A percentile compares a stretch with the other conserved stretches of the same genome.
phyloP scores from a whole-genome alignment of 2,329 filamentous ascomycete species.

The Mollisiaceae sp. region DNA sequence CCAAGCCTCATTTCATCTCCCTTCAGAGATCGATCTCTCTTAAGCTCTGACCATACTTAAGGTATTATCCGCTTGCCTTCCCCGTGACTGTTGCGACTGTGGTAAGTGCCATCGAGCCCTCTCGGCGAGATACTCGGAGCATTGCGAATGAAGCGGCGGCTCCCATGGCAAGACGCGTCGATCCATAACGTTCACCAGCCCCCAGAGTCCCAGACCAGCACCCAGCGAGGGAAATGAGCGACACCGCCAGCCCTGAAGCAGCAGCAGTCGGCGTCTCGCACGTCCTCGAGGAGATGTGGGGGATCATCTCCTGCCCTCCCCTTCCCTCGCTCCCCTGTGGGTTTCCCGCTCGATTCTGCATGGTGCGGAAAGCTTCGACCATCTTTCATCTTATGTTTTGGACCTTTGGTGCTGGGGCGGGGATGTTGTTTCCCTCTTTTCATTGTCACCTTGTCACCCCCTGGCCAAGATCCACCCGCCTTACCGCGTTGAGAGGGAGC shows the following conservation, averaged over 20 bases:
- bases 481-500: neutral
- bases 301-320: slow-evolving; percentile 1
- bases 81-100: slow-evolving; percentile 1
- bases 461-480: neutral
- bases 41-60: neutral
- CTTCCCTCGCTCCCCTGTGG: neutral
- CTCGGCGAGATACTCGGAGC: slow-evolving; percentile 9
- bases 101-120: neutral
- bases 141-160: neutral
- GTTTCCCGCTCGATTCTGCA: neutral
- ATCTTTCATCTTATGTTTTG: slow-evolving; percentile 4
- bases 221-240: slow-evolving; percentile 2
- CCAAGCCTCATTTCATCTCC: slow-evolving; percentile 10
- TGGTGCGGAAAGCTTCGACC: slow-evolving; percentile 1
- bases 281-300: neutral
- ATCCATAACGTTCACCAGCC: slow-evolving; percentile 3
- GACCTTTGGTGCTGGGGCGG: no score
- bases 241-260: neutral
- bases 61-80: neutral
- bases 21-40: neutral
- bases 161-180: neutral
- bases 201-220: neutral
- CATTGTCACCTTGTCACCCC: no score
- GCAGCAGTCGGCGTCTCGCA: neutral
- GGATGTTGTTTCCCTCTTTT: neutral